Evolutionary conservation across 2,329 filamentous ascomycete species (phyloP).

Genomic region (Beauveria australis): DNA sequence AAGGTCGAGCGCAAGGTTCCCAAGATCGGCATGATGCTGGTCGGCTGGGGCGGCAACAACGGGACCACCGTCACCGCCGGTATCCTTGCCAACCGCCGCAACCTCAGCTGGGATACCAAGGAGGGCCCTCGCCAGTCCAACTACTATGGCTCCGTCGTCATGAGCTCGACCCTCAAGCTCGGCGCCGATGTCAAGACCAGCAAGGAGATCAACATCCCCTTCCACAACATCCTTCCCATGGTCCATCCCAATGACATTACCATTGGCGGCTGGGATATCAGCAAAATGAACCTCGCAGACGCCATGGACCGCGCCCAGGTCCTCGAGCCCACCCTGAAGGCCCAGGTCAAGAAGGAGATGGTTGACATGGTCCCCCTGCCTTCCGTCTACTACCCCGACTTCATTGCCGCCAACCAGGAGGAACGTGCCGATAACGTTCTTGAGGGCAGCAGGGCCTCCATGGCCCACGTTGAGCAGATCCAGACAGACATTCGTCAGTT

Average conservation of each 20-base stretch:
- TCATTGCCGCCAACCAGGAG: constrained; percentile 98
- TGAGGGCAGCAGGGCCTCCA: constrained; percentile 73
- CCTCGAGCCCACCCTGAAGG: constrained; percentile 90
- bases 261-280: constrained; percentile 97
- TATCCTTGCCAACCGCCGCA: constrained; percentile 88
- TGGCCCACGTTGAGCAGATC: constrained; percentile 84
- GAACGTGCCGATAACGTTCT: constrained; percentile 90
- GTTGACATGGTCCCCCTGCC: constrained; percentile 77
- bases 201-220: constrained; percentile 91
- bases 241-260: constrained; percentile 93
- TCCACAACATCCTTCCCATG: constrained; percentile 91
- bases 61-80: constrained; percentile 94
- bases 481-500: constrained; percentile 92
- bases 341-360: constrained; percentile 89
- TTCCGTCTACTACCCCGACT: constrained; percentile 97
- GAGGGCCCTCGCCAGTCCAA: constrained; percentile 80
- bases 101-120: constrained; percentile 85
- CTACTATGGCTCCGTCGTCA: constrained; percentile 97
- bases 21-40: constrained; percentile 93
- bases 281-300: constrained; percentile 75
- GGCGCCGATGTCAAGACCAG: constrained; percentile 77
- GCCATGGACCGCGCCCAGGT: constrained; percentile 96
- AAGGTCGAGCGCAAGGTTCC: constrained; percentile 90
- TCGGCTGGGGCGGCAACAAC: constrained; percentile 97
- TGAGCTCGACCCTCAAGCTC: constrained; percentile 96